Conservation (phyloP, 768 basidiomycete species). For the Amanita subjunquillea region DNA sequence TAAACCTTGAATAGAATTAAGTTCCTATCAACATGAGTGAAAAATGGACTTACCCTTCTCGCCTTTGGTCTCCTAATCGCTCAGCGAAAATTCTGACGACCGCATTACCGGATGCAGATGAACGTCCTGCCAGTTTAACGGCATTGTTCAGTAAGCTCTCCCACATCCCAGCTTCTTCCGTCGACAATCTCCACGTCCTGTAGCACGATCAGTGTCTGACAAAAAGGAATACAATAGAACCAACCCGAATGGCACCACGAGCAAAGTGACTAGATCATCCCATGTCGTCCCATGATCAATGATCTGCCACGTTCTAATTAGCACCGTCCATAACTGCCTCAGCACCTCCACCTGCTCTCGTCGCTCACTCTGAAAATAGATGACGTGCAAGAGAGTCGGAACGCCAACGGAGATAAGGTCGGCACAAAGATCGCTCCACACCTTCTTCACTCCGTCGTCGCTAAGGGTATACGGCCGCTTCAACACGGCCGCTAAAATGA, state of each 20-base stretch:
- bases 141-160: slow-evolving; percentile 22
- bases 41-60: not conserved
- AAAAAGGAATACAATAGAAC: slow-evolving; percentile 4
- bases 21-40: not conserved
- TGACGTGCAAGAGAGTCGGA: slow-evolving; percentile 26
- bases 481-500: slow-evolving; percentile 35
- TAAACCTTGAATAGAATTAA: not conserved
- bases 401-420: slow-evolving; percentile 33
- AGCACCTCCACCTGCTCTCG: slow-evolving; percentile 21
- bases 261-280: slow-evolving; percentile 32
- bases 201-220: slow-evolving; percentile 3
- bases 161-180: slow-evolving; percentile 34
- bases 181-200: slow-evolving; percentile 37
- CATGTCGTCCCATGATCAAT: slow-evolving; percentile 19
- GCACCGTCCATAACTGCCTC: slow-evolving; percentile 37
- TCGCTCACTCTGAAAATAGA: slow-evolving; percentile 18
- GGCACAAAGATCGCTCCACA: slow-evolving; percentile 41
- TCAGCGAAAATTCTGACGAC: slow-evolving; percentile 21
- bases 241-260: slow-evolving; percentile 40
- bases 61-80: slow-evolving; percentile 13
- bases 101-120: slow-evolving; percentile 8
- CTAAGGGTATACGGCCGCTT: slow-evolving; percentile 29
- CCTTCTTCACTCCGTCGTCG: slow-evolving; percentile 23
- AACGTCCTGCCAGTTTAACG: slow-evolving; percentile 14
- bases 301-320: slow-evolving; percentile 24